phyloP scores from a whole-genome alignment of 1,284 basidiomycete species.

The Anthracocystis setariae region DNA sequence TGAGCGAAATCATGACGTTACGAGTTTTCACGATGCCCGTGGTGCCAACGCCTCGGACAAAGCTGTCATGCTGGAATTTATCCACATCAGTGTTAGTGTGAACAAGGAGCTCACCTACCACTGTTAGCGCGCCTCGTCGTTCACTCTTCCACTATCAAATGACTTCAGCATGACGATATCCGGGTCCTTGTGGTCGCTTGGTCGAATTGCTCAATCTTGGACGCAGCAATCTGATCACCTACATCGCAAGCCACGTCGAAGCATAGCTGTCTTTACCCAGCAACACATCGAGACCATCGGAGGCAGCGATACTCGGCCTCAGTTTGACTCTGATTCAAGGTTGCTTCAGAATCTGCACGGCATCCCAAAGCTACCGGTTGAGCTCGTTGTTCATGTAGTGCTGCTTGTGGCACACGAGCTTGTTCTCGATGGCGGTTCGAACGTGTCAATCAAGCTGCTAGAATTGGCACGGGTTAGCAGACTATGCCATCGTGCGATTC shows the following conservation, averaged over 20 bases:
- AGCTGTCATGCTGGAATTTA: conserved; percentile 4
- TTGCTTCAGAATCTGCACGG: neutral
- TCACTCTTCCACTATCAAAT: conserved; percentile 8
- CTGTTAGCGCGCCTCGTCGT: conserved; percentile 13
- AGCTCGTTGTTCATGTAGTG: conserved; percentile 35
- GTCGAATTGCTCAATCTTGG: conserved; percentile 18
- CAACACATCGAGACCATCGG: conserved; percentile 47
- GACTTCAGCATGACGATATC: conserved; percentile 28
- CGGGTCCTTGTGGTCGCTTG: conserved; percentile 30
- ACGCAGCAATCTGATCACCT: neutral
- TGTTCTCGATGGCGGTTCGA: neutral
- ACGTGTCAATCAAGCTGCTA: conserved; percentile 5
- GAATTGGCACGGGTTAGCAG: conserved; percentile 24
- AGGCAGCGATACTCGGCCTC: conserved; percentile 5
- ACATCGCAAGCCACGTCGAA: conserved; percentile 8
- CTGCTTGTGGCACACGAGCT: conserved; percentile 19
- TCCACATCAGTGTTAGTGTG: neutral
- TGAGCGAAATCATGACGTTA: neutral
- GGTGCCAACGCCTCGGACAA: conserved; percentile 4
- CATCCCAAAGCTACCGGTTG: conserved; percentile 21
- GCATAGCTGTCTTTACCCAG: conserved; percentile 22
- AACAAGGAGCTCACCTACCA: neutral
- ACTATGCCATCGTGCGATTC: conserved; percentile 21
- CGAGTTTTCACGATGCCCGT: neutral
- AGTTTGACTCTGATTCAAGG: neutral